These are phyloP conservation scores for Termitomyces heimii DNA, from an alignment of 768 basidiomycete genomes.

Conservation along the genomic window DNA sequence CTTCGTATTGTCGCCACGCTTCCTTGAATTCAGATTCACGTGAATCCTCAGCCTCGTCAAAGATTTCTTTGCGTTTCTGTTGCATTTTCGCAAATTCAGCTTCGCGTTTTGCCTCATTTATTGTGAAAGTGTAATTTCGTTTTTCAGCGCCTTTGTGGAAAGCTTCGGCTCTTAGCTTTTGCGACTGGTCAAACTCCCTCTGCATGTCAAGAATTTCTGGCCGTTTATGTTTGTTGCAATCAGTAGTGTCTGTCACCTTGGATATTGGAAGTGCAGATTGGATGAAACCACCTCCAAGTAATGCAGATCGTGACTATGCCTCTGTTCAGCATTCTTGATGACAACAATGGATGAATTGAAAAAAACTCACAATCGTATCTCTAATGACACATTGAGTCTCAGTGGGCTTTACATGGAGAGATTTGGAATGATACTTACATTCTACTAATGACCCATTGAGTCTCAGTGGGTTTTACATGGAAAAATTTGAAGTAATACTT, in stretches of 20 bases:
- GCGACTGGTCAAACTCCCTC: neutral
- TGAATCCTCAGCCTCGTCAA: neutral
- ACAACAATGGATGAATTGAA: neutral
- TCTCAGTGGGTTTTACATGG: too few species aligned
- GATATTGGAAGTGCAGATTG: neutral
- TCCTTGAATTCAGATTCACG: neutral
- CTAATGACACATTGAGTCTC: neutral
- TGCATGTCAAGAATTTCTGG: too few species aligned
- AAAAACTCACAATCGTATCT: neutral
- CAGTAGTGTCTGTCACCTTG: neutral
- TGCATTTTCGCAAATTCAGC: neutral
- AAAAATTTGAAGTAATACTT: too few species aligned
- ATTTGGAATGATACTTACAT: too few species aligned
- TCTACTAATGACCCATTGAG: too few species aligned
- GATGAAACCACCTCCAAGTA: neutral
- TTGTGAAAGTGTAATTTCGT: neutral
- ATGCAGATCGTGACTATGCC: neutral
- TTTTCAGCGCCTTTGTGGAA: neutral
- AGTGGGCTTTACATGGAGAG: too few species aligned
- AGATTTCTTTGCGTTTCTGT: neutral
- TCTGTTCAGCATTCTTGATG: neutral
- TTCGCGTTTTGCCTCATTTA: conserved; percentile 1
- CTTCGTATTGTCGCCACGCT: neutral
- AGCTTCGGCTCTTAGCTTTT: neutral
- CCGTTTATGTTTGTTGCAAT: too few species aligned